Conservation (phyloP, 2,329 filamentous ascomycete species). For the Myriosclerotinia scirpicola region DNA sequence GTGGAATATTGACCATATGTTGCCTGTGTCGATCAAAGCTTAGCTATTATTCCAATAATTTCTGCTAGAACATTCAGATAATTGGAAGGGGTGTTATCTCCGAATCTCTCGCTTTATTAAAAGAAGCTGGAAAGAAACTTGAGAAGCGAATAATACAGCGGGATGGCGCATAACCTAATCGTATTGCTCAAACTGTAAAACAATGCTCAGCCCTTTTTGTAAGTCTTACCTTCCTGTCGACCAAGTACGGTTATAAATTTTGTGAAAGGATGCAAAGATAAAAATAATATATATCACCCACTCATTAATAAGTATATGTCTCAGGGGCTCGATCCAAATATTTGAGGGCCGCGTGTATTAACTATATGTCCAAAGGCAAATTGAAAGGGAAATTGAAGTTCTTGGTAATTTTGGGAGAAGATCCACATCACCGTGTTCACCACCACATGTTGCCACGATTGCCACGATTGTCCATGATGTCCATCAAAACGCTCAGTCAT, state of each 20-base stretch:
- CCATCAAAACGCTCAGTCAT: constrained; percentile 10
- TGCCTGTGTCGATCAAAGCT: constrained; percentile 22
- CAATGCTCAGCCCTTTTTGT: too few relatives aligned
- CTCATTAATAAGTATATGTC: neutral
- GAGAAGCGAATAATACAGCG: neutral
- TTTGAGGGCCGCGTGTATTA: constrained; percentile 2
- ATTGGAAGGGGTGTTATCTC: neutral
- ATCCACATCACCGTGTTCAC: constrained; percentile 4
- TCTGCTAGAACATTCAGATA: neutral
- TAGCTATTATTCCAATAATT: neutral
- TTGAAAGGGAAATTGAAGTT: constrained; percentile 4
- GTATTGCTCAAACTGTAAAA: too few relatives aligned
- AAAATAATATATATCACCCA: neutral
- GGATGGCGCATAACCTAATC: too few relatives aligned
- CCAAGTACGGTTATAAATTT: too few relatives aligned
- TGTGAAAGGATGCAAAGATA: too few relatives aligned
- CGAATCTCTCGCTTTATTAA: neutral
- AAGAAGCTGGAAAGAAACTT: neutral
- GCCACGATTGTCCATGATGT: neutral
- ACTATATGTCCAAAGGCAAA: neutral
- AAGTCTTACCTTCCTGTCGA: too few relatives aligned
- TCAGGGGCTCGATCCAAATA: neutral
- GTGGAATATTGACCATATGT: constrained; percentile 2
- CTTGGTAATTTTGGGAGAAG: constrained; percentile 19
- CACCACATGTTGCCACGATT: constrained; percentile 5